Base-by-base conservation (phyloP, 345 rosid species). In the Eucalyptus sp. region DNA sequence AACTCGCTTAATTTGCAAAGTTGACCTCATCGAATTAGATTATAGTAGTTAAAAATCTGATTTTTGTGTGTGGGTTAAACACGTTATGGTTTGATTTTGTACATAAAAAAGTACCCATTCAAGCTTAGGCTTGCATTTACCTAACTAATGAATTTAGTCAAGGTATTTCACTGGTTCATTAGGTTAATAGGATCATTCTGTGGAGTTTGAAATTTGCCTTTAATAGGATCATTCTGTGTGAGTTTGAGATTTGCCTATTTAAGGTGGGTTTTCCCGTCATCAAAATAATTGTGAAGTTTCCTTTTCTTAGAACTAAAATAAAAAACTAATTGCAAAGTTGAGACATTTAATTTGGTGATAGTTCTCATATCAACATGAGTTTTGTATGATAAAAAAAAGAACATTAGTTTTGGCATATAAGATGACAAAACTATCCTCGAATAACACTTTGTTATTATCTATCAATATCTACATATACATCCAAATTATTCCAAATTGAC, bases 31-130 rank as follows among this genome's bases (percentile, higher is more conserved):
- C 0, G 2, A 31, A 68, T 68, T 31, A 37, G 43, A 10, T 68
- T 16, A 33, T 17, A 17, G 80, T 31, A 20, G 24, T 68, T 31
- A 8, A 33, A 16, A 68, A 68, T 68, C 6, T 33, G 2, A 31
- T 5, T 16, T 66, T 16, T 31, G 3, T 31, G 24, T 1, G 80
- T 1, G 7, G 43, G 18, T 68, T 31, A 31, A 20, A 18, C 13
- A 0, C 3, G 3, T 33, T 1, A 15, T 3, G 1, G 11, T 31
- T 66, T 2, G 6, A 7, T 15, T 66, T 33, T 66, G 79, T 31
- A 31, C 18, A 31, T 31, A 66, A 7, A 1, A 13, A 66, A 66
- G 41, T 7, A 66, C 3, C 22, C 22, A 31, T 41, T 17, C 2
- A 31, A 33, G 24, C 44, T 18, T 15, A 8, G 80, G 80, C 8